Base-by-base conservation (phyloP, 495 filamentous ascomycete species). In the Cercophora sp. region DNA sequence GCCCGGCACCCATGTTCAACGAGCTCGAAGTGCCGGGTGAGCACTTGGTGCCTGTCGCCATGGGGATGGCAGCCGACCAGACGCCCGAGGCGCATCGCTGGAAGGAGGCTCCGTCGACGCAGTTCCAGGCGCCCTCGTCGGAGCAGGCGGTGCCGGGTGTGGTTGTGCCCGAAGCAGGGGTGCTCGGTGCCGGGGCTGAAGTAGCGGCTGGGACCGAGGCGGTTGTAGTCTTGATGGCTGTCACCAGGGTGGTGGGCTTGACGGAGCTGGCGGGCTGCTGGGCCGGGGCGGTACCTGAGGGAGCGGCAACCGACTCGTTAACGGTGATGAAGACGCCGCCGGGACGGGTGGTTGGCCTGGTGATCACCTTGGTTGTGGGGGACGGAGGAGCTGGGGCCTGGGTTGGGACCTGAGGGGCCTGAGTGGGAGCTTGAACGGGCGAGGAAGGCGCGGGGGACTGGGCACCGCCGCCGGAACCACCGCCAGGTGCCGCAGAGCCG, bases 21-120 rank as follows among this genome's bases (percentile, higher is more conserved):
- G 64, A 60, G 3, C 58, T 54, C 50, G 72, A 72, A 51, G 74
- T 59, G 20, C 85, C 85, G 22, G 73, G 39, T 16, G 56, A 75
- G 69, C 85, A 89, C 26, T 64, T 59, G 3, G 81, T 87, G 42
- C 85, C 85, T 0, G 73, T 59, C 0, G 85, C 76, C 71, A 87
- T 68, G 26, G 68, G 58, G 48, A 80, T 71, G 19, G 69, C 48
- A 5, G 51, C 60, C 8, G 81, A 78, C 85, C 85, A 87, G 26
- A 63, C 48, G 5, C 85, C 85, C 20, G 69, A 75, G 9, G 83
- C 85, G 55, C 85, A 89, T 55, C 84, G 76, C 64, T 83, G 80
- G 72, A 79, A 88, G 13, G 74, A 71, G 6, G 65, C 70, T 47
- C 84, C 85, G 23, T 61, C 70, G 27, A 86, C 72, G 64, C 85